Evolutionary conservation across 2,329 filamentous ascomycete species (phyloP), one percentile per base, ranked within the genome.

Genomic region (Paraconiothyrium sp.): DNA sequence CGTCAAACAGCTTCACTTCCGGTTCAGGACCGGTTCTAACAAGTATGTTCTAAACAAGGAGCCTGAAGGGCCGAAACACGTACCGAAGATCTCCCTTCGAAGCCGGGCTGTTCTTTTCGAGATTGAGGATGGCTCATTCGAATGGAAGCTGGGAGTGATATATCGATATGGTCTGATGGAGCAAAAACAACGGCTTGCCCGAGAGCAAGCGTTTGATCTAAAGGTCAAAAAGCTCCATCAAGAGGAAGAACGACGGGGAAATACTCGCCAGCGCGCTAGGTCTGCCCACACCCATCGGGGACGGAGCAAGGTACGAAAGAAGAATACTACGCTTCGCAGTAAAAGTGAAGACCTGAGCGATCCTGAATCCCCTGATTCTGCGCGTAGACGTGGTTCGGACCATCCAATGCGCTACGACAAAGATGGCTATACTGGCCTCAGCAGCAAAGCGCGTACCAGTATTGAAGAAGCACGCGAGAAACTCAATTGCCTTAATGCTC

Each of bases 121-220:
- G 73, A 84, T 99, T 39, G 95, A 99, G 79, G 95, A 99, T 76
- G 94, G 95, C 54, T 90, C 92, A 0, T 99, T 99, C 72, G 95
- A 99, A 77, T 99, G 94, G 92, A 98, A 97, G 76, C 83, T 99
- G 10, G 93, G 94, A 16, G 89, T 93, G 73, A 99, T 99, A 55
- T 99, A 98, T 77, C 89, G 94, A 35, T 88, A 92, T 49, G 95
- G 96, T 0, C 85, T 94, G 22, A 83, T 94, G 58, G 95, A 99
- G 77, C 94, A 98, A 78, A 90, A 90, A 75, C 95, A 98, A 77
- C 88, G 95, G 22, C 82, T 97, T 58, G 94, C 94, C 4, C 89
- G 95, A 47, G 93, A 97, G 76, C 93, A 97, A 67, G 94, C 94
- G 0, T 98, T 96, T 78, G 84, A 89, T 14, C 83, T 97, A 61